phyloP scores from a whole-genome alignment of 257 asterid species.

The Paulownia fortunei region DNA sequence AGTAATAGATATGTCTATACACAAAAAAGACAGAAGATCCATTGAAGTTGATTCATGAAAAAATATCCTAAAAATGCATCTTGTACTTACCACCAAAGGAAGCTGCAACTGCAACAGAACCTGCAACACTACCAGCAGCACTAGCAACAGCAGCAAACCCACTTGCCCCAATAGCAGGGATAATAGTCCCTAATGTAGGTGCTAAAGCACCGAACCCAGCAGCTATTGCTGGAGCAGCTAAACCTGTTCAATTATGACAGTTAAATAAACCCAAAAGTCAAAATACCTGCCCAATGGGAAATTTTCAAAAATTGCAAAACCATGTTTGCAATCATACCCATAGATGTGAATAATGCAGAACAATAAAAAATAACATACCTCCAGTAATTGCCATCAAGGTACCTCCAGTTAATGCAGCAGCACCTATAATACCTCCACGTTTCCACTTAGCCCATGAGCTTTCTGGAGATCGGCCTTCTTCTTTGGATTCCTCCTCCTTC shows the following conservation, averaged over 20 bases:
- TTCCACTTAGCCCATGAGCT: slow-evolving; percentile 88
- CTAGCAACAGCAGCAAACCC: slow-evolving; percentile 94
- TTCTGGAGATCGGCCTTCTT: slow-evolving; percentile 49
- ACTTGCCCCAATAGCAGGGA: slow-evolving; percentile 94
- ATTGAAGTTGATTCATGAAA: slow-evolving; percentile 15
- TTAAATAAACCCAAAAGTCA: background rate
- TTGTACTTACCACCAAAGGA: slow-evolving; percentile 81
- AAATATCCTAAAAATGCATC: slow-evolving; percentile 11
- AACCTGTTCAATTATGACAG: slow-evolving; percentile 44
- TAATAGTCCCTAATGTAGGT: slow-evolving; percentile 83
- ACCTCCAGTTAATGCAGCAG: slow-evolving; percentile 99
- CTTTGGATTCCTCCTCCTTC: slow-evolving; percentile 74
- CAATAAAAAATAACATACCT: slow-evolving; percentile 46
- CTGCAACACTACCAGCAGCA: slow-evolving; percentile 98
- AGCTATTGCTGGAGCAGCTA: slow-evolving; percentile 99
- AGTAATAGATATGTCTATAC: background rate
- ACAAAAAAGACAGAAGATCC: background rate
- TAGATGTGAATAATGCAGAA: slow-evolving; percentile 4
- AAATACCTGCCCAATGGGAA: slow-evolving; percentile 31
- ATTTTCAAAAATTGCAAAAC: background rate
- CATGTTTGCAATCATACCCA: background rate
- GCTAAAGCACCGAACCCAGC: slow-evolving; percentile 94
- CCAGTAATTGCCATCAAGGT: slow-evolving; percentile 96
- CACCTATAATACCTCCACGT: slow-evolving; percentile 95
- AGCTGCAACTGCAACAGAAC: slow-evolving; percentile 98